These are phyloP conservation scores for Xylaria grammica DNA, from an alignment of 495 filamentous ascomycete genomes.

Conservation along the genomic window DNA sequence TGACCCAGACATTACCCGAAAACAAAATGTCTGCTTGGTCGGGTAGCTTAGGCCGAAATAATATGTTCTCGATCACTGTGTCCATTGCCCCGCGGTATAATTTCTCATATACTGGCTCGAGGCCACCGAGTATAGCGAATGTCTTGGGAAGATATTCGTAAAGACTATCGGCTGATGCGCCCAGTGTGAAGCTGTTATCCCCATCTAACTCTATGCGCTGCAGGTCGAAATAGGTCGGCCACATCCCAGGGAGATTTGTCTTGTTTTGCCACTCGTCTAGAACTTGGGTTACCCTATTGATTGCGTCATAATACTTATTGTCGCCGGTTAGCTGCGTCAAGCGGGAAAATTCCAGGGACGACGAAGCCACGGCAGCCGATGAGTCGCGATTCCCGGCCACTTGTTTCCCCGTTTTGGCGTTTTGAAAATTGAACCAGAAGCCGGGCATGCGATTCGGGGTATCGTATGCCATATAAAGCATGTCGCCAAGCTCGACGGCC, in stretches of 20 bases:
- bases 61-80: conserved; percentile 65
- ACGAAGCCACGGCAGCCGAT: conserved; percentile 70
- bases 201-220: conserved; percentile 28
- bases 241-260: conserved; percentile 71
- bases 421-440: conserved; percentile 64
- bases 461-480: conserved; percentile 86
- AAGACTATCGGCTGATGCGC: conserved; percentile 76
- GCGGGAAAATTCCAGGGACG: conserved; percentile 85
- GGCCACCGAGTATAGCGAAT: conserved; percentile 70
- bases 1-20: conserved; percentile 63
- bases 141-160: conserved; percentile 88
- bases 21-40: conserved; percentile 51
- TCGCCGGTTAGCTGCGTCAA: conserved; percentile 81
- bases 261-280: conserved; percentile 68
- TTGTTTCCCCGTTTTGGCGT: conserved; percentile 39
- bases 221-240: conserved; percentile 48
- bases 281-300: conserved; percentile 77
- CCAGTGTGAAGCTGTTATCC: conserved; percentile 65
- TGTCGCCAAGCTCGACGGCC: conserved; percentile 79
- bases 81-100: conserved; percentile 77
- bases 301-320: conserved; percentile 84
- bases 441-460: conserved; percentile 91
- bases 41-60: conserved; percentile 68
- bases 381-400: conserved; percentile 41
- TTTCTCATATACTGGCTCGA: conserved; percentile 69